A percentile compares a stretch with the other conserved stretches of the same genome.
Evolutionary conservation across 2,329 filamentous ascomycete species (phyloP).

Genomic region (Xenoacremonium recifei): DNA sequence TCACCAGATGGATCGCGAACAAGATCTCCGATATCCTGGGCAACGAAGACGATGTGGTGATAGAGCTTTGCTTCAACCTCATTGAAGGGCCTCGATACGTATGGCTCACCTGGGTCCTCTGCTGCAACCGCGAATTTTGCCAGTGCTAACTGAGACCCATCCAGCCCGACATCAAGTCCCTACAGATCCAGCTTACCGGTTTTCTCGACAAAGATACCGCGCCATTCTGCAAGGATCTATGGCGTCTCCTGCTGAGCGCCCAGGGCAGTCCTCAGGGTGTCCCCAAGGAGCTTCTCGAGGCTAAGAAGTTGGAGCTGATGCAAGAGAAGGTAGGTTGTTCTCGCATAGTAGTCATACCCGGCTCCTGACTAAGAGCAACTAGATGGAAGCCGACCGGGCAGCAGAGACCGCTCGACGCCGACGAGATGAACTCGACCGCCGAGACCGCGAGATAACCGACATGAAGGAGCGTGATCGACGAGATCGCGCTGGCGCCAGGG

Average conservation of each 20-base stretch:
- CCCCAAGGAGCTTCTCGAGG: constrained; percentile 89
- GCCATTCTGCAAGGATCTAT: constrained; percentile 88
- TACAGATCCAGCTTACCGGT: constrained; percentile 92
- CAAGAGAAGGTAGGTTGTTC: constrained; percentile 84
- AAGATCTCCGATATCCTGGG: constrained; percentile 84
- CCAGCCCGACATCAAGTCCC: constrained; percentile 90
- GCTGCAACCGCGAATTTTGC: constrained; percentile 4
- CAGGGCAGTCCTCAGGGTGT: constrained; percentile 87
- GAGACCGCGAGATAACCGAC: constrained; percentile 68
- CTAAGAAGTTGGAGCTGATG: constrained; percentile 91
- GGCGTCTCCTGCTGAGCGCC: constrained; percentile 87
- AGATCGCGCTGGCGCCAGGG: constrained; percentile 50
- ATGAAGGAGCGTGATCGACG: constrained; percentile 65
- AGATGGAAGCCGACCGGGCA: constrained; percentile 81
- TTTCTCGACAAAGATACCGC: constrained; percentile 93
- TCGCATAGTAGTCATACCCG: no score
- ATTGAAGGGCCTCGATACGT: constrained; percentile 76
- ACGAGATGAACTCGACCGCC: constrained; percentile 67
- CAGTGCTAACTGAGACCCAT: constrained; percentile 23
- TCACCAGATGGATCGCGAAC: constrained; percentile 84
- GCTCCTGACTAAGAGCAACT: constrained; percentile 6
- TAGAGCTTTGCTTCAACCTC: constrained; percentile 73
- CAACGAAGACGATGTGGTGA: constrained; percentile 94
- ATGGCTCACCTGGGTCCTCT: constrained; percentile 32
- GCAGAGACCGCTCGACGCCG: constrained; percentile 72